These are phyloP conservation scores for Camillea tinctor DNA, from an alignment of 2,329 filamentous ascomycete species.

Conservation along the genomic window DNA sequence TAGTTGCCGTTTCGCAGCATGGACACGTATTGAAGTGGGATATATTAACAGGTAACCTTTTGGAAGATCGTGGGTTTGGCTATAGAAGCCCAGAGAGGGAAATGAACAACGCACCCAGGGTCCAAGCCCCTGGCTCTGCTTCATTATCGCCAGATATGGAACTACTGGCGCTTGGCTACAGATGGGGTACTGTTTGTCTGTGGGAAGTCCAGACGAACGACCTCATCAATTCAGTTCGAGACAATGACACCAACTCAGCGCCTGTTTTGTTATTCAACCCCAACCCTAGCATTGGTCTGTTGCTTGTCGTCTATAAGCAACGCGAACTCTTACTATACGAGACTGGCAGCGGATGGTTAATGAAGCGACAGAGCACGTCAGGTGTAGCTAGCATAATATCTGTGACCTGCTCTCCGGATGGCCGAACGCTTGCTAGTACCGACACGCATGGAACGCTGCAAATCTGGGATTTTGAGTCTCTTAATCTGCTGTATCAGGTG, in stretches of 20 bases:
- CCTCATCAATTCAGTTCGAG: conserved; percentile 20
- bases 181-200: conserved; percentile 20
- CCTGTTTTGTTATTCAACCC: conserved; percentile 23
- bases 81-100: conserved; percentile 10
- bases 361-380: conserved; percentile 4
- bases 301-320: conserved; percentile 21
- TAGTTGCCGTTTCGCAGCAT: conserved; percentile 9
- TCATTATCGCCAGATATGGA: conserved; percentile 18
- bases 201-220: conserved; percentile 17
- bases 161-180: conserved; percentile 22
- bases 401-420: conserved; percentile 18
- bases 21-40: conserved; percentile 18
- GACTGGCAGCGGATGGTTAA: conserved; percentile 13
- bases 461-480: conserved; percentile 25
- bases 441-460: conserved; percentile 15
- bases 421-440: conserved; percentile 18
- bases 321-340: conserved; percentile 20
- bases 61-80: conserved; percentile 13
- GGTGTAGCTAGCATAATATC: conserved; percentile 9
- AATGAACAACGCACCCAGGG: background rate
- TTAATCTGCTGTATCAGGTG: conserved; percentile 20
- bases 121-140: conserved; percentile 14
- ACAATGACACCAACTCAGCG: conserved; percentile 11
- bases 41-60: conserved; percentile 10
- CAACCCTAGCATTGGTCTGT: conserved; percentile 17